Percentiles rank a stretch among this genome's conserved stretches.
These are phyloP conservation scores for Cyclotella choctawhatcheeana DNA, from an alignment of 108 stramenopile genomes.

Conservation along the genomic window DNA sequence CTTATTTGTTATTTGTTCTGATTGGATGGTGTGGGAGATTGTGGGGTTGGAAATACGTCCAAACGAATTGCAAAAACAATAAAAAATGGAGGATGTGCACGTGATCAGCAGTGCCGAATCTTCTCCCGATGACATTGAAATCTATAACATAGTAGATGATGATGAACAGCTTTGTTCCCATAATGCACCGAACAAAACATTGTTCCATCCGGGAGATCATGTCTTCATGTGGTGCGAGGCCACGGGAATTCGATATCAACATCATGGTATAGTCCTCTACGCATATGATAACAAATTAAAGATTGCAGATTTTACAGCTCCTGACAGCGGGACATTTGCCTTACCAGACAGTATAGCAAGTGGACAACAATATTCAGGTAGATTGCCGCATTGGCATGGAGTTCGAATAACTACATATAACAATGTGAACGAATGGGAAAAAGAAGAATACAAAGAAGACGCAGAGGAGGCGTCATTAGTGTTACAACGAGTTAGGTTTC, in stretches of 20 bases:
- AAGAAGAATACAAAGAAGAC: constrained; percentile 43
- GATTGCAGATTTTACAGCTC: constrained; percentile 52
- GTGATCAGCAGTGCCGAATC: background rate
- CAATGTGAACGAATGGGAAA: constrained; percentile 42
- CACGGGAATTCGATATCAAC: constrained; percentile 40
- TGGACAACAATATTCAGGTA: constrained; percentile 19
- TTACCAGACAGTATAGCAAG: constrained; percentile 28
- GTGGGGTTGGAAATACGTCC: too few species aligned
- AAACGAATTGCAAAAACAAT: too few species aligned
- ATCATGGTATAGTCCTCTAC: constrained; percentile 57
- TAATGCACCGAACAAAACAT: background rate
- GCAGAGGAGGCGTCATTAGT: background rate
- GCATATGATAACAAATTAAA: constrained; percentile 5
- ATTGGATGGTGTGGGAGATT: too few species aligned
- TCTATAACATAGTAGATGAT: background rate
- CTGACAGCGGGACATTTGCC: constrained; percentile 15
- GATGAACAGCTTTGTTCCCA: too few species aligned
- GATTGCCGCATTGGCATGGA: constrained; percentile 14
- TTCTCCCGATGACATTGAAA: background rate
- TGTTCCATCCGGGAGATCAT: constrained; percentile 56
- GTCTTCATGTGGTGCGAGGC: constrained; percentile 53
- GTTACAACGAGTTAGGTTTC: constrained; percentile 18
- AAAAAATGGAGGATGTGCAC: background rate
- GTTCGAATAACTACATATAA: constrained; percentile 22
- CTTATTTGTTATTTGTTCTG: too few species aligned